A percentile compares a stretch with the other conserved stretches of the same genome.
phyloP scores from a whole-genome alignment of 2,329 filamentous ascomycete genomes.

The Diaporthe ilicicola region DNA sequence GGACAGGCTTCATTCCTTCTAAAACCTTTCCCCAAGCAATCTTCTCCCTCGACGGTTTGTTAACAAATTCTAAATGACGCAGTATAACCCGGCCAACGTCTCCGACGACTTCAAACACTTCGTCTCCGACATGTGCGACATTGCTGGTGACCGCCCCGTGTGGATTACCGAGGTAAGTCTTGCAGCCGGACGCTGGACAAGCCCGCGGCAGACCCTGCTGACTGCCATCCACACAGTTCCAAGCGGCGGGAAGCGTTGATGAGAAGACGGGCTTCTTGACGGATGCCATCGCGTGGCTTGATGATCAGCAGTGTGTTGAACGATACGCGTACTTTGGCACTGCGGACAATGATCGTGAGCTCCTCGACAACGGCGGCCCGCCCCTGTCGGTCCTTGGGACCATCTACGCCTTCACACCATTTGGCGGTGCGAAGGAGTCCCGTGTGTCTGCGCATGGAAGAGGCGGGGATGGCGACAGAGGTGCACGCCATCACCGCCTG shows the following conservation, averaged over 20 bases:
- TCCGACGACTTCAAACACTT: slow-evolving; percentile 53
- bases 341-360: slow-evolving; percentile 33
- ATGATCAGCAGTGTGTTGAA: slow-evolving; percentile 47
- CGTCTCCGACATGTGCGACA: slow-evolving; percentile 47
- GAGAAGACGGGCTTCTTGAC: slow-evolving; percentile 49
- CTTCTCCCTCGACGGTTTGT: neutral
- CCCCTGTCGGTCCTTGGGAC: slow-evolving; percentile 29
- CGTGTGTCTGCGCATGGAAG: neutral
- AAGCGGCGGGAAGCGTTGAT: neutral
- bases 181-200: neutral
- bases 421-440: neutral
- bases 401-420: slow-evolving; percentile 31
- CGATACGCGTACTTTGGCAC: slow-evolving; percentile 50
- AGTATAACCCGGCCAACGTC: slow-evolving; percentile 48
- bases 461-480: neutral
- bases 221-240: neutral
- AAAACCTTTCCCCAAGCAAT: too few species aligned
- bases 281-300: slow-evolving; percentile 53
- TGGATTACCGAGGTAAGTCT: slow-evolving; percentile 52
- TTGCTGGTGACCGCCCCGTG: slow-evolving; percentile 48
- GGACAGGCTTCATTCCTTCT: neutral
- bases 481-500: neutral
- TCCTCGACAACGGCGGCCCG: slow-evolving; percentile 34
- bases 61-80: neutral
- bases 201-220: neutral